Conservation (phyloP, 2,329 filamentous ascomycete genomes). For the Drechslerella coelobrocha region DNA sequence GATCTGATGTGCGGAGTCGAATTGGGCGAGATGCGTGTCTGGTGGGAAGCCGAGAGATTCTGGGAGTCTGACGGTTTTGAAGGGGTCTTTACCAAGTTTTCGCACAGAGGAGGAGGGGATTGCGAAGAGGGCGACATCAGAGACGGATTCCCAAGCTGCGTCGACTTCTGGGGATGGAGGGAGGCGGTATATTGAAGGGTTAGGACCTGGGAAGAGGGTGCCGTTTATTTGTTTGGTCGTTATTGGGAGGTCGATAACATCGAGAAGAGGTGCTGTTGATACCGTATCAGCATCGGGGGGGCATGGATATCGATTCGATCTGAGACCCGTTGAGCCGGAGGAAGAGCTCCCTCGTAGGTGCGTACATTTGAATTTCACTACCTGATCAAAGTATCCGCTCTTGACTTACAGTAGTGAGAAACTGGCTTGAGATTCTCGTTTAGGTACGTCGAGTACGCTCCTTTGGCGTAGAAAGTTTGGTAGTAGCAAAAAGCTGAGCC, state of each 20-base stretch:
- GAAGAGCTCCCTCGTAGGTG: background rate
- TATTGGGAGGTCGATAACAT: slow-evolving; percentile 30
- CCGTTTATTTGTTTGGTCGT: slow-evolving; percentile 37
- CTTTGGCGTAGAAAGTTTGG: slow-evolving; percentile 19
- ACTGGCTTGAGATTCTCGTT: slow-evolving; percentile 31
- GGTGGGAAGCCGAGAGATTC: slow-evolving; percentile 48
- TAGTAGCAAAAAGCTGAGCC: slow-evolving; percentile 45
- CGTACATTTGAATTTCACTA: slow-evolving; percentile 15
- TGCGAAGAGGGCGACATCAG: slow-evolving; percentile 27
- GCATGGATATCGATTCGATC: too few relatives aligned
- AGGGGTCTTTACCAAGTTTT: slow-evolving; percentile 51
- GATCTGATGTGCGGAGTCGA: slow-evolving; percentile 52
- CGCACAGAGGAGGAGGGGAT: slow-evolving; percentile 34
- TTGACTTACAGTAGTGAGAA: slow-evolving; percentile 49
- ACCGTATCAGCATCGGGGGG: background rate
- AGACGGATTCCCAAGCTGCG: slow-evolving; percentile 46
- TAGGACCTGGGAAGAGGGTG: slow-evolving; percentile 31
- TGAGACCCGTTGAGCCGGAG: too few relatives aligned
- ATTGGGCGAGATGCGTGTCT: slow-evolving; percentile 47
- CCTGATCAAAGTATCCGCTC: slow-evolving; percentile 30
- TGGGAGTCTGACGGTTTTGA: slow-evolving; percentile 42
- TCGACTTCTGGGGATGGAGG: slow-evolving; percentile 50
- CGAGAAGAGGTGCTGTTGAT: slow-evolving; percentile 27
- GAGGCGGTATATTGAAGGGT: slow-evolving; percentile 50
- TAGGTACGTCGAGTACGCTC: slow-evolving; percentile 3